Base-by-base conservation (phyloP, 345 rosid species). In the Excoecaria cochinchinensis region DNA sequence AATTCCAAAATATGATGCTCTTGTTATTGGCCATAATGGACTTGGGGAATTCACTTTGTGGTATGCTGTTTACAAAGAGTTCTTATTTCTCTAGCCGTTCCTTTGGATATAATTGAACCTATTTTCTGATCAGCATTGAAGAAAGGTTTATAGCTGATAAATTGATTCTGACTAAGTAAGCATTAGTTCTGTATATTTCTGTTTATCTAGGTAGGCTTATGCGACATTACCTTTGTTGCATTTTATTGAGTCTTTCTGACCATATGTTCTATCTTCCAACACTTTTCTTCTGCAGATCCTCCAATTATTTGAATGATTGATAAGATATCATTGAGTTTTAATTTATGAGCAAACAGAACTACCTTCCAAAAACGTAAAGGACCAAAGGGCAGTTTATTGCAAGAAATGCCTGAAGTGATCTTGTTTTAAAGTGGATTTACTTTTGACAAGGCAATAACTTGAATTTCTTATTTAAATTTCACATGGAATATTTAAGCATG, bases 41-140 rank as follows among this genome's bases (percentile, higher is more conserved):
- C 76, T 81, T 76, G 96, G 93, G 70, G 94, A 93, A 76, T 95
- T 95, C 79, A 85, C 83, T 60, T 8, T 95, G 76, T 93, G 99
- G 98, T 95, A 90, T n/a, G 86, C 69, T 75, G 47, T 55, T 48
- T 77, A 73, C 48, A 48, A 21, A 5, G 50, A 67, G 38, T 21
- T 74, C 19, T 68, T 61, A 40, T 75, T 61, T 75, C 50, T 15
- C 42, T 67, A 16, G 22, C 47, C 50, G 40, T 44, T 5, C 1
- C 25, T 67, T 66, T 65, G 50, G 22, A 22, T 63, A 53, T 55
- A 44, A 22, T 40, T 40, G 19, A 40, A 16, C 47, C 53, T 71
- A 38, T 16, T 58, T 79, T 36, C 14, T 58, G 61, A 38, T 15
- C 67, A 50, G 31, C n/a, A 8, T 74, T n/a, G 16, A 15, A 22